Base-by-base conservation (phyloP, 176 grass and related monocot genomes). In the Triticum dicoccoides region DNA sequence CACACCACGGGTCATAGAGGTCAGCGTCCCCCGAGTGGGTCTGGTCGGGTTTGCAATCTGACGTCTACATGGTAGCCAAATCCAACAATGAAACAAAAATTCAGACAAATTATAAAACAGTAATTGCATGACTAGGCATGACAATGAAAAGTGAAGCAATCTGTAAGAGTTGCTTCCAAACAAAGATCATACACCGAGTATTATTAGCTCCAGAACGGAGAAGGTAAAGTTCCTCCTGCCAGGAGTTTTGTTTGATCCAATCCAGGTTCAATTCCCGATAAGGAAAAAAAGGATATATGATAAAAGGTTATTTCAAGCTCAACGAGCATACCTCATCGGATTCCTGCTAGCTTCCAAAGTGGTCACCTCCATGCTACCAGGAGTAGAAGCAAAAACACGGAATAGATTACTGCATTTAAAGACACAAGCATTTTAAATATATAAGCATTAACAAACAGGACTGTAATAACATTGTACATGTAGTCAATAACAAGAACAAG, bases 261-360 rank as follows among this genome's bases (percentile, higher is more conserved):
- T 20, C 41, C 4, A 83, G 30, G 23, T 45, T 42, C 5, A 13
- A 18, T 62, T 64, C 51, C 49, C 0, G 32, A 65, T 63, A 24
- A 83, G 71, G 56, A 71, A 20, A 77, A 23, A 7, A 47, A 47
- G 11, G 32, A 30, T 30, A 17, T 15, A 45, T 27, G 34, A 61
- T n/a, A 34, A 59, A 34, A 52, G 10, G 8, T 38, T 23, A 23
- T 29, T 25, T 21, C 23, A 89, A 88, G 27, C 47, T 82, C 27
- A 82, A 52, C 69, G 75, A 83, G 85, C 33, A 80, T 86, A 97
- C 95, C 95, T 97, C 92, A 93, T 95, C 2, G 95, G 95, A 74
- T 95, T 97, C 88, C 88, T 97, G 61, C 95, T 93, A 67, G 95
- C 95, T 86, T 97, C 95, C 89, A 97, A 89, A 87, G 95, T 95